A percentile compares a stretch with the other conserved stretches of the same genome.
These are phyloP conservation scores for Hygrocybe punicea DNA, from an alignment of 768 basidiomycete genomes.

Conservation along the genomic window DNA sequence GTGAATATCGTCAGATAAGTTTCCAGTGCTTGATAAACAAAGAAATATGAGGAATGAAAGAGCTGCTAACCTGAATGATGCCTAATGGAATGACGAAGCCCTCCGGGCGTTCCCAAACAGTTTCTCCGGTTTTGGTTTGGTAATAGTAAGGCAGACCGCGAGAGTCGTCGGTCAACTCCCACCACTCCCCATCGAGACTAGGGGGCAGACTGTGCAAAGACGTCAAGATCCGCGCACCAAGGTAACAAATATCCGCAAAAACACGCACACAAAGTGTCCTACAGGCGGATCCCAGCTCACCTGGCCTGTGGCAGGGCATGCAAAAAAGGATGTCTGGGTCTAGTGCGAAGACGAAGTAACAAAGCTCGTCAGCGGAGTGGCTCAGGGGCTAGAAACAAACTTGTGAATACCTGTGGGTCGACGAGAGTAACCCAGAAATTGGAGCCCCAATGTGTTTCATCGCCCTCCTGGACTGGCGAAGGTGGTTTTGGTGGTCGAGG, in stretches of 20 bases:
- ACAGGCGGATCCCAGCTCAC: constrained; percentile 92
- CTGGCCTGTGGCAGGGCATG: constrained; percentile 88
- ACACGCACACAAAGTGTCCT: constrained; percentile 78
- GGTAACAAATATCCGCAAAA: constrained; percentile 12
- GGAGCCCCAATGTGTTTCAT: constrained; percentile 71
- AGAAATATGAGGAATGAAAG: not conserved
- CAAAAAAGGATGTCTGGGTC: constrained; percentile 76
- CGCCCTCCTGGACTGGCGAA: constrained; percentile 29
- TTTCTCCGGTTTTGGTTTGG: constrained; percentile 87
- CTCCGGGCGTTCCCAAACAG: constrained; percentile 87
- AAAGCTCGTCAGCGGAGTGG: constrained; percentile 4
- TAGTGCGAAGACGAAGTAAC: constrained; percentile 21
- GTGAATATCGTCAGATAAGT: not conserved
- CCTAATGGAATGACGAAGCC: constrained; percentile 90
- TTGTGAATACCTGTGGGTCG: constrained; percentile 74
- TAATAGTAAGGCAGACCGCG: constrained; percentile 88
- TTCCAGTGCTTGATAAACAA: constrained; percentile 7
- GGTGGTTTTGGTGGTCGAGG: constrained; percentile 12
- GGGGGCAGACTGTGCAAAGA: constrained; percentile 64
- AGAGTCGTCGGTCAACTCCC: constrained; percentile 86
- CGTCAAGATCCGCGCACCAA: not conserved
- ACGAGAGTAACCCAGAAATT: constrained; percentile 94
- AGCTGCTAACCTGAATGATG: constrained; percentile 68
- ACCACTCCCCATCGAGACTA: constrained; percentile 87
- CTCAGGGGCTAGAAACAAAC: constrained; percentile 3